Evolutionary conservation across 495 filamentous ascomycete species (phyloP).

Genomic region (Neurospora tetraspora): DNA sequence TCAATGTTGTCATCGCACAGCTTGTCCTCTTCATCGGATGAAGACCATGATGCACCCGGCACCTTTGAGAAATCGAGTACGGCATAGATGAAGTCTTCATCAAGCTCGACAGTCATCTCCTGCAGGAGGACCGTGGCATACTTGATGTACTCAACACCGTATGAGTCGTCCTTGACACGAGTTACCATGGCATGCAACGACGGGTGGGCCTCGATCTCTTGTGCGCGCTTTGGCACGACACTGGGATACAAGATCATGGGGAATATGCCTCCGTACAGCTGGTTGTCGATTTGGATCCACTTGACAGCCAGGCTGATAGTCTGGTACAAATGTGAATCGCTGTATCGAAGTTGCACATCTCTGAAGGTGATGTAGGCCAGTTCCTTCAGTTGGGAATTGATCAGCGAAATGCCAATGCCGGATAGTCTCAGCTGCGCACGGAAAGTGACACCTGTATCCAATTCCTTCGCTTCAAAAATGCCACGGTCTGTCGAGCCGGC

Average conservation of each 20-base stretch:
- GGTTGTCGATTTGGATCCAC: constrained; percentile 99
- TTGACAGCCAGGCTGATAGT: constrained; percentile 83
- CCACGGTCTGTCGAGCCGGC: constrained; percentile 39
- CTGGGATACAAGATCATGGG: constrained; percentile 95
- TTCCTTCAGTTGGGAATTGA: constrained; percentile 87
- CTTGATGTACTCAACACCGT: constrained; percentile 97
- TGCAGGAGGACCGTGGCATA: constrained; percentile 89
- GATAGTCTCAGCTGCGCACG: constrained; percentile 77
- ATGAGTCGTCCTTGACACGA: constrained; percentile 94
- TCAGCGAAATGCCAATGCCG: constrained; percentile 85
- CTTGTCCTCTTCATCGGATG: constrained; percentile 65
- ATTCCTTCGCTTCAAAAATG: constrained; percentile 88
- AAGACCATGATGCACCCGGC: constrained; percentile 84
- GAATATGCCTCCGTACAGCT: constrained; percentile 96
- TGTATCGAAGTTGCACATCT: constrained; percentile 84
- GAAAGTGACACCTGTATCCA: constrained; percentile 79
- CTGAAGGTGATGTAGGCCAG: constrained; percentile 89
- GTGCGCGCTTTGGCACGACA: constrained; percentile 96
- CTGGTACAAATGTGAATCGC: constrained; percentile 86
- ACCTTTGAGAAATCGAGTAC: constrained; percentile 93
- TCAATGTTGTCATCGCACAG: constrained; percentile 84
- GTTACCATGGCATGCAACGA: constrained; percentile 88
- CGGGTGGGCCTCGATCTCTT: constrained; percentile 93
- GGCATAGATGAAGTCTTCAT: constrained; percentile 96
- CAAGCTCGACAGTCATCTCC: constrained; percentile 96